Percentiles rank a stretch among this genome's conserved stretches.
phyloP scores from a whole-genome alignment of 1,284 basidiomycete genomes.

The Lignosus rhinocerotis region DNA sequence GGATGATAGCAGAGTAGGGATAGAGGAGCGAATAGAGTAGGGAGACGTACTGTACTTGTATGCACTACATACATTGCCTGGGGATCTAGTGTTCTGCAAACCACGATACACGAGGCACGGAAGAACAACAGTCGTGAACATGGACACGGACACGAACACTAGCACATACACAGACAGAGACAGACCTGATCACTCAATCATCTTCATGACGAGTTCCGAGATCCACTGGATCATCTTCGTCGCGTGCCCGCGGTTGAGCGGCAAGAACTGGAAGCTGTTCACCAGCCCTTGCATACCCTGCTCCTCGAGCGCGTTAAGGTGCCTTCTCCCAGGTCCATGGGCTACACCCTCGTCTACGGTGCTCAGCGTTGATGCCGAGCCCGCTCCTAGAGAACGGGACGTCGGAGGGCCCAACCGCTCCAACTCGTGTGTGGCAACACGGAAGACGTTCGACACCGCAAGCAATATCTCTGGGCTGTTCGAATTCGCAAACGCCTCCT shows the following conservation, averaged over 20 bases:
- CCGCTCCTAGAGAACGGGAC: conserved; percentile 36
- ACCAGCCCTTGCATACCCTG: conserved; percentile 70
- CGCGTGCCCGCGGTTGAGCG: conserved; percentile 54
- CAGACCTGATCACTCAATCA: conserved; percentile 41
- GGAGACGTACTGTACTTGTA: conserved; percentile 10
- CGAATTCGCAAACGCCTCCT: conserved; percentile 73
- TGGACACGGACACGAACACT: not conserved
- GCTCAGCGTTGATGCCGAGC: conserved; percentile 65
- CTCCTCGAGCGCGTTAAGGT: conserved; percentile 63
- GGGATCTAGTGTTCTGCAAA: not conserved
- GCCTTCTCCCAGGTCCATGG: conserved; percentile 43
- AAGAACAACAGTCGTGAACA: not conserved
- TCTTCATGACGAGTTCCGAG: conserved; percentile 59
- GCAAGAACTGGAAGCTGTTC: conserved; percentile 67
- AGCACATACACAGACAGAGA: too few relatives aligned
- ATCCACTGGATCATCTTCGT: conserved; percentile 75
- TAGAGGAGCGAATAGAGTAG: conserved; percentile 1
- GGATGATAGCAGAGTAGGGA: not conserved
- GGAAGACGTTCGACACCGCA: conserved; percentile 74
- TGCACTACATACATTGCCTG: conserved; percentile 15
- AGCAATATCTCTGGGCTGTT: conserved; percentile 73
- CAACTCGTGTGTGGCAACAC: conserved; percentile 61
- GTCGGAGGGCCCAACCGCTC: conserved; percentile 51
- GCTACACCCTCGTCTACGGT: conserved; percentile 55
- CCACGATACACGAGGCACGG: not conserved